Conservation (phyloP, 163 green algal species). For the Prototheca cutis region DNA sequence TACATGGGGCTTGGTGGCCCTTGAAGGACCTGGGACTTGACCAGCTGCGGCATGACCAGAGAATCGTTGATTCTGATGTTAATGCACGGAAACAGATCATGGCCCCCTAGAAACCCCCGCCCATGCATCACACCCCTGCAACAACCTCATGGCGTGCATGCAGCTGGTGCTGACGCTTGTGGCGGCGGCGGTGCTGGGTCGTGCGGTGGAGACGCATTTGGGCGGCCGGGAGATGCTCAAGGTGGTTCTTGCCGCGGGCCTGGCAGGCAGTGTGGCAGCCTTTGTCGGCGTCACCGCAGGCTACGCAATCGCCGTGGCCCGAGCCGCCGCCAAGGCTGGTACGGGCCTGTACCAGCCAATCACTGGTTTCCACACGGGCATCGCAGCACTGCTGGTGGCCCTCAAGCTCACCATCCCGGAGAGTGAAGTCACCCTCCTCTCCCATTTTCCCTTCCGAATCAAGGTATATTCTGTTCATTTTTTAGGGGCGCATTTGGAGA, state of each 20-base stretch:
- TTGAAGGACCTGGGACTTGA: no score
- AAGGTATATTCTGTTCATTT: conserved; percentile 49
- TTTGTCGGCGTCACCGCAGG: conserved; percentile 2
- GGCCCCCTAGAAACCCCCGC: no score
- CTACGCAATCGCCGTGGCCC: background rate
- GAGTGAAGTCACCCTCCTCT: conserved; percentile 59
- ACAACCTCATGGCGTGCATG: no score
- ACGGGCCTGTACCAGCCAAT: conserved; percentile 4
- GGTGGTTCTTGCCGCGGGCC: no score
- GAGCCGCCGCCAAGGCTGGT: background rate
- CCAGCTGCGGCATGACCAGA: no score
- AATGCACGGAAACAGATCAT: no score
- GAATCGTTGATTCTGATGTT: no score
- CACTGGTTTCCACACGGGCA: conserved; percentile 55
- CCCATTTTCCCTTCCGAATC: conserved; percentile 42
- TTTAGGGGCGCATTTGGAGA: no score
- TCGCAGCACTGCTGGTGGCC: conserved; percentile 63
- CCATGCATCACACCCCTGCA: no score
- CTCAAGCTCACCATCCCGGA: conserved; percentile 75
- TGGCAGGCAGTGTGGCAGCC: no score
- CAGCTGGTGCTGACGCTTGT: background rate
- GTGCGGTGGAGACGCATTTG: conserved; percentile 3
- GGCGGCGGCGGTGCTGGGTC: background rate
- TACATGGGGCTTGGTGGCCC: no score
- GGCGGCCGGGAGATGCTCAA: background rate